These are phyloP conservation scores for Trypanosomatidae sp. DNA, from an alignment of 208 protist species.

Conservation along the genomic window DNA sequence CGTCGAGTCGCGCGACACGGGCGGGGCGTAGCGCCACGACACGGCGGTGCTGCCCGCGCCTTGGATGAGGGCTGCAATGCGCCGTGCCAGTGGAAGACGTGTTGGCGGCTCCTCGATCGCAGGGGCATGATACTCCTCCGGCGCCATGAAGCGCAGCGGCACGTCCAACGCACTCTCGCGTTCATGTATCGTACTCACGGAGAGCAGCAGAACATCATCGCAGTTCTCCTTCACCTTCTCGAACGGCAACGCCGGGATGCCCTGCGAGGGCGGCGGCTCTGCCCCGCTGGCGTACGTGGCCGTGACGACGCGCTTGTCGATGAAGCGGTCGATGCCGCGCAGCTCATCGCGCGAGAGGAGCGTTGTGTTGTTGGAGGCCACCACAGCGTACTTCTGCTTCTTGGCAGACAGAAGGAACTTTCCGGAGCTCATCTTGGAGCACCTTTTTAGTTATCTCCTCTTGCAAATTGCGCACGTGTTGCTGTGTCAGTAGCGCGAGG, in stretches of 20 bases:
- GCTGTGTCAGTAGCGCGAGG: too few species aligned
- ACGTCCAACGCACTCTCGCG: constrained; percentile 74
- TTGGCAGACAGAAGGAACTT: constrained; percentile 46
- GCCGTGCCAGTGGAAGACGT: constrained; percentile 55
- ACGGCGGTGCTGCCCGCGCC: constrained; percentile 51
- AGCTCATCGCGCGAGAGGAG: constrained; percentile 57
- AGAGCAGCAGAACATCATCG: constrained; percentile 53
- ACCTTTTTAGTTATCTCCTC: too few species aligned
- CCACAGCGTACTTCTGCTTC: constrained; percentile 56
- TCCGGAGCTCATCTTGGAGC: constrained; percentile 29
- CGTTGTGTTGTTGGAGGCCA: constrained; percentile 37
- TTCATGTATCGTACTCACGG: constrained; percentile 43
- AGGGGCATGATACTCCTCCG: constrained; percentile 70
- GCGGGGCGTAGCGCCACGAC: constrained; percentile 33
- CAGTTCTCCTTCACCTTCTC: constrained; percentile 35
- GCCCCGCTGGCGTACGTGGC: constrained; percentile 22
- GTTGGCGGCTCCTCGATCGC: constrained; percentile 67
- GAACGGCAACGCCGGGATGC: constrained; percentile 73
- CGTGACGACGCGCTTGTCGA: constrained; percentile 43
- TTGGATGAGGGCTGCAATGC: constrained; percentile 74
- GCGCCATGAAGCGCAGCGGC: constrained; percentile 73
- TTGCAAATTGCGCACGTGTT: too few species aligned
- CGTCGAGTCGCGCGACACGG: constrained; percentile 11
- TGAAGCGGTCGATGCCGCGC: constrained; percentile 51
- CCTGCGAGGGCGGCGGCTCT: constrained; percentile 26